phyloP scores from a whole-genome alignment of 1,139 yeast species.

The Eremothecium cymbalariae region DNA sequence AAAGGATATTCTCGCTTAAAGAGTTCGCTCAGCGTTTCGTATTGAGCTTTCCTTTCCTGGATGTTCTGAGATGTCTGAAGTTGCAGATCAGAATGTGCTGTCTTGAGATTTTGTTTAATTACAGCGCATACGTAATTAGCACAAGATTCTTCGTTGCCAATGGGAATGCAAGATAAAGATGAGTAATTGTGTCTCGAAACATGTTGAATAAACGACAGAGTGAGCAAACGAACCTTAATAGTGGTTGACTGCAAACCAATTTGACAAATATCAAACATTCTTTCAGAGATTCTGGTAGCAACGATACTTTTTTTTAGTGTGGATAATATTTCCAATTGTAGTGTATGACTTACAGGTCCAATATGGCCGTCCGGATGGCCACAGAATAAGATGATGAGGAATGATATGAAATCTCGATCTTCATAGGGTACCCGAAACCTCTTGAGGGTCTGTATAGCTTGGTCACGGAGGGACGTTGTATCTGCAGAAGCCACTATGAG shows the following conservation, averaged over 20 bases:
- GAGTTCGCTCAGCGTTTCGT: conserved; percentile 69
- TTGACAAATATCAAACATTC: conserved; percentile 40
- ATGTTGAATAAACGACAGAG: conserved; percentile 58
- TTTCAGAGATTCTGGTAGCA: conserved; percentile 38
- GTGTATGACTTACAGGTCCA: conserved; percentile 46
- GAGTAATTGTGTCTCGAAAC: conserved; percentile 32
- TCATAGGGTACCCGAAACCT: conserved; percentile 49
- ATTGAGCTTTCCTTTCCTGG: conserved; percentile 51
- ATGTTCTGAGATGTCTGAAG: conserved; percentile 27
- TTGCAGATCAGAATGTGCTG: conserved; percentile 53
- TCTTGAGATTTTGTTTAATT: conserved; percentile 44
- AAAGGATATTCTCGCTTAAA: conserved; percentile 44
- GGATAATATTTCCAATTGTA: conserved; percentile 54
- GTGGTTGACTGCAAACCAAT: conserved; percentile 51
- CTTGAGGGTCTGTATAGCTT: conserved; percentile 39
- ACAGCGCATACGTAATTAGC: conserved; percentile 42
- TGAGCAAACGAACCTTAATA: conserved; percentile 33
- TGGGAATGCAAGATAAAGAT: conserved; percentile 23
- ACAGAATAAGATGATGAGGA: conserved; percentile 39
- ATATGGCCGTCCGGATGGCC: conserved; percentile 37
- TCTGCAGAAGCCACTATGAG: conserved; percentile 62
- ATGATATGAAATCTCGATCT: conserved; percentile 36
- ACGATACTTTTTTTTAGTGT: conserved; percentile 45
- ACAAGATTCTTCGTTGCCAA: conserved; percentile 11
- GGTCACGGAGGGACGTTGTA: conserved; percentile 37